These are phyloP conservation scores for Leucogyrophana mollusca DNA, from an alignment of 768 basidiomycete species.

Conservation along the genomic window DNA sequence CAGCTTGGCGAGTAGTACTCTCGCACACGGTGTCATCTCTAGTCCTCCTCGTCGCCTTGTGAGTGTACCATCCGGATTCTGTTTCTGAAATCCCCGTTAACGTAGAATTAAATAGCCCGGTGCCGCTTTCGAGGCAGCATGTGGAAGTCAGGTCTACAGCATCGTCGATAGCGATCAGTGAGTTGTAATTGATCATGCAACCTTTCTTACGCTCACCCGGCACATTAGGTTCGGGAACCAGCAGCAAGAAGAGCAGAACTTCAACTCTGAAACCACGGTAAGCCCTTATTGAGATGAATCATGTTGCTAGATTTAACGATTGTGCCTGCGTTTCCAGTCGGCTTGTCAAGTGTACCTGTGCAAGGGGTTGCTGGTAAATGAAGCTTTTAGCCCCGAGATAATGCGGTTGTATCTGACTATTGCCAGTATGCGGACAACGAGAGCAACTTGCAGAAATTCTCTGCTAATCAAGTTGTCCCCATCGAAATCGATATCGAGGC, in stretches of 20 bases:
- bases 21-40: conserved; percentile 29
- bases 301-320: background rate
- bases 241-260: background rate
- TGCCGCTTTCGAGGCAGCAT: conserved; percentile 26
- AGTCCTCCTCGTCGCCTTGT: conserved; percentile 27
- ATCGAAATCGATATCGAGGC: too few species aligned
- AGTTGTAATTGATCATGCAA: conserved; percentile 7
- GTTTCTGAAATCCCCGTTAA: background rate
- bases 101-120: conserved; percentile 24
- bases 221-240: background rate
- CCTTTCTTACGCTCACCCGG: background rate
- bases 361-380: too few species aligned
- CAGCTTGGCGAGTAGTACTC: conserved; percentile 2
- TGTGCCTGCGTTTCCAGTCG: background rate
- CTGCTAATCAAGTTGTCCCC: too few species aligned
- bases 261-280: conserved; percentile 1
- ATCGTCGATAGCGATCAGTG: conserved; percentile 26
- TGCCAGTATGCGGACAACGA: too few species aligned
- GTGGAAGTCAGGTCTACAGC: conserved; percentile 29
- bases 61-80: background rate
- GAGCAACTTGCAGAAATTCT: too few species aligned
- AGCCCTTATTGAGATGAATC: background rate
- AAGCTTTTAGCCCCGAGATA: too few species aligned
- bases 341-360: too few species aligned
- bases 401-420: too few species aligned